phyloP scores from a whole-genome alignment of 441 rosid species.

The Gossypium lobatum region DNA sequence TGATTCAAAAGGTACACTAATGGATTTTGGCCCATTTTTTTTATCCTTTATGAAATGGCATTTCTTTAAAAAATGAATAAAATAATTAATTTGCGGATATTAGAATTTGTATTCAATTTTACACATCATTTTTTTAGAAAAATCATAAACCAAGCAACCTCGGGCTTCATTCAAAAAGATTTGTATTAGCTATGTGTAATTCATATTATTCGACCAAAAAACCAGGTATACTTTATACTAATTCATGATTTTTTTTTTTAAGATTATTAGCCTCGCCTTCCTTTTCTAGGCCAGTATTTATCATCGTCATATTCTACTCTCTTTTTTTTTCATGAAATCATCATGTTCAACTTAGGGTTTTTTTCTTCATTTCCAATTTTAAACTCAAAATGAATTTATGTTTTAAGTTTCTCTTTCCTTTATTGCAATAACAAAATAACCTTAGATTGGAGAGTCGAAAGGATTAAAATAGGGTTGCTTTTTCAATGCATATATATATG shows the following conservation, averaged over 20 bases:
- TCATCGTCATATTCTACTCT: neutral
- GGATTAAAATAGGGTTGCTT: neutral
- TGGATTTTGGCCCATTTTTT: too few species aligned
- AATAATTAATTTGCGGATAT: too few species aligned
- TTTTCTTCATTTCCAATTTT: neutral
- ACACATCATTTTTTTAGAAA: too few species aligned
- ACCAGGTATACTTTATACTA: neutral
- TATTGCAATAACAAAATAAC: neutral
- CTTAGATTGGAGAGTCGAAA: neutral
- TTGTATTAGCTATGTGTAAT: neutral
- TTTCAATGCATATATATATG: neutral
- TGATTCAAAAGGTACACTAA: neutral
- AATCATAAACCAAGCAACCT: too few species aligned
- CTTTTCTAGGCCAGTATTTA: neutral
- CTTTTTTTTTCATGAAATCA: too few species aligned
- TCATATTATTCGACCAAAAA: too few species aligned
- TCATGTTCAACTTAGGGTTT: neutral
- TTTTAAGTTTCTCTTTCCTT: neutral
- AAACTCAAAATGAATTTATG: neutral
- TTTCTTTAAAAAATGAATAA: too few species aligned
- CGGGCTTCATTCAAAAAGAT: too few species aligned
- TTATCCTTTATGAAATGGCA: too few species aligned
- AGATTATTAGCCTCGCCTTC: neutral
- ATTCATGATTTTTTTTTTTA: neutral
- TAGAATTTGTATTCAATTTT: too few species aligned